phyloP scores from a whole-genome alignment of 208 protist species.

The Trypanosoma theileri region DNA sequence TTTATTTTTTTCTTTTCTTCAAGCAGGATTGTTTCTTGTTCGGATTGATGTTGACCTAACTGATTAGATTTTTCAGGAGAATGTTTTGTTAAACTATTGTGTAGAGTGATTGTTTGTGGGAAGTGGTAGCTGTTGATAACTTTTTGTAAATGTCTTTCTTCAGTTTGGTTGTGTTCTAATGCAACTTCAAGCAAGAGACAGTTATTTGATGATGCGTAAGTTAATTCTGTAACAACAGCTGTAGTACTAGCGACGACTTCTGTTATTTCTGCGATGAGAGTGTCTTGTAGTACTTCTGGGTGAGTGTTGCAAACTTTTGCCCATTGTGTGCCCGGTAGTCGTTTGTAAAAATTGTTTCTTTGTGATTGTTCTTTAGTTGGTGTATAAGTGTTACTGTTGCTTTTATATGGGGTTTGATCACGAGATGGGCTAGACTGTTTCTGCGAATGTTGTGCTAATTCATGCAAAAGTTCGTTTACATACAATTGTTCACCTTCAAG shows the following conservation, averaged over 20 bases:
- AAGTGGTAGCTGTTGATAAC: conserved; percentile 13
- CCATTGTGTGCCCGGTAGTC: conserved; percentile 9
- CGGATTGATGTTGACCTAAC: neutral
- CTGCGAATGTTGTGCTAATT: neutral
- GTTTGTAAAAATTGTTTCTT: conserved; percentile 15
- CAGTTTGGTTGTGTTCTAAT: neutral
- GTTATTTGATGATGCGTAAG: conserved; percentile 6
- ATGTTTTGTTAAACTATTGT: conserved; percentile 5
- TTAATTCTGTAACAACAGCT: conserved; percentile 4
- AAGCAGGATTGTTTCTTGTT: neutral
- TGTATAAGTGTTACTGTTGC: neutral
- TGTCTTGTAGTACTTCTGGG: conserved; percentile 7
- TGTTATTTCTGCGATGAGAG: conserved; percentile 8
- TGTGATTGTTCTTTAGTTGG: neutral
- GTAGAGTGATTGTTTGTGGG: conserved; percentile 12
- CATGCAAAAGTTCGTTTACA: conserved; percentile 23
- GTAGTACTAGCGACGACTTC: neutral
- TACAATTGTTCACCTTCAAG: conserved; percentile 19
- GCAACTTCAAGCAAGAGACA: conserved; percentile 15
- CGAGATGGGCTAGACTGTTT: neutral
- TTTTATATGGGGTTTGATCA: neutral
- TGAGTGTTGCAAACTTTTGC: conserved; percentile 6
- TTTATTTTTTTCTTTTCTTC: conserved; percentile 3
- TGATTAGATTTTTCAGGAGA: neutral
- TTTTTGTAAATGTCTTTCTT: conserved; percentile 4